phyloP scores from a whole-genome alignment of 2,329 filamentous ascomycete species.

The Cytospora paraplurivora region DNA sequence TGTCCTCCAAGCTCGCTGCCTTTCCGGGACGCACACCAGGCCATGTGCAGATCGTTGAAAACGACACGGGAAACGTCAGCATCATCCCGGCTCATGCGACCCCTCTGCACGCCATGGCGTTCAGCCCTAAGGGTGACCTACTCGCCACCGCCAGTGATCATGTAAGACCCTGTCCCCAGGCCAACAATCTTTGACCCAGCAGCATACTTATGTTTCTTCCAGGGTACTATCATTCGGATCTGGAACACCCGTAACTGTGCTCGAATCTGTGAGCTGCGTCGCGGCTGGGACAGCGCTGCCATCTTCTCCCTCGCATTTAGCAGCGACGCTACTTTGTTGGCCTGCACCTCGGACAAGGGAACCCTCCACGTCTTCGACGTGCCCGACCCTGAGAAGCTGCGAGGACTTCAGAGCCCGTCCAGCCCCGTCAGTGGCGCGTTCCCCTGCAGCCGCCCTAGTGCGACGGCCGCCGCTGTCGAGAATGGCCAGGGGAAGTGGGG shows the following conservation, averaged over 20 bases:
- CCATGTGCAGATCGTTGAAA: constrained; percentile 85
- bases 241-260: constrained; percentile 81
- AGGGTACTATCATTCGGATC: constrained; percentile 86
- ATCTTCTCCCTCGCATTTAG: constrained; percentile 90
- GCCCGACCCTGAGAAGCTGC: constrained; percentile 55
- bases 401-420: constrained; percentile 29
- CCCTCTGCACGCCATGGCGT: constrained; percentile 72
- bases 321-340: constrained; percentile 75
- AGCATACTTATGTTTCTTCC: constrained; percentile 7
- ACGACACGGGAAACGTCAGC: constrained; percentile 78
- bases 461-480: constrained; percentile 30
- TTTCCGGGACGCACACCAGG: constrained; percentile 87
- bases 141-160: constrained; percentile 89
- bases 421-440: constrained; percentile 28
- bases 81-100: constrained; percentile 91
- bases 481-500: constrained; percentile 75
- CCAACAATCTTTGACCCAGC: background rate
- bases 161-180: constrained; percentile 40
- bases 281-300: constrained; percentile 84
- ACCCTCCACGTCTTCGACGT: constrained; percentile 94
- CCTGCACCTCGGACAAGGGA: constrained; percentile 94
- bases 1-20: constrained; percentile 72
- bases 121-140: constrained; percentile 78
- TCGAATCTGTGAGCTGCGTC: constrained; percentile 78
- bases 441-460: constrained; percentile 30